Conservation (phyloP, 2,329 filamentous ascomycete genomes). For the Colletotrichum simmondsii region DNA sequence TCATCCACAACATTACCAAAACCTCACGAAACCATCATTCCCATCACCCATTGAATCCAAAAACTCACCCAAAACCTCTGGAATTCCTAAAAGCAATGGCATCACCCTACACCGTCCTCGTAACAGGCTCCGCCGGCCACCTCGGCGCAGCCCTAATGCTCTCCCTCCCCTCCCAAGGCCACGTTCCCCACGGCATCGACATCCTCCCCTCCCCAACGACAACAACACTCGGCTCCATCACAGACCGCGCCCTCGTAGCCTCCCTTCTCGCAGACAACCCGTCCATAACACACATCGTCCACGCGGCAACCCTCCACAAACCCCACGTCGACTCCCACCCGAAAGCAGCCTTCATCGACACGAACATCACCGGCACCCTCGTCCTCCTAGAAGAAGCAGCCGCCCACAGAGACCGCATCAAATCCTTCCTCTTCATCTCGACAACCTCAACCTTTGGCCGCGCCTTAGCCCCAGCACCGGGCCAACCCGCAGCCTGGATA, state of each 20-base stretch:
- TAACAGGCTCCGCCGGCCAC: conserved; percentile 59
- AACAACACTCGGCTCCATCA: conserved; percentile 48
- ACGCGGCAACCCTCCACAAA: conserved; percentile 59
- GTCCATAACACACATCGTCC: conserved; percentile 52
- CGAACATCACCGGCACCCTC: conserved; percentile 57
- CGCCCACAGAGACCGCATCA: conserved; percentile 35
- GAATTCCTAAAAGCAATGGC: not conserved
- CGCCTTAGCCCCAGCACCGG: conserved; percentile 49
- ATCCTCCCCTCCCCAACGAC: conserved; percentile 51
- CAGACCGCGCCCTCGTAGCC: conserved; percentile 46
- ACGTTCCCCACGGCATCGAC: conserved; percentile 55
- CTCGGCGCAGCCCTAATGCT: conserved; percentile 59
- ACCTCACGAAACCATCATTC: no score
- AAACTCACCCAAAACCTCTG: no score
- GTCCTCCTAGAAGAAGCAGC: conserved; percentile 53
- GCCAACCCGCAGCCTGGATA: conserved; percentile 55
- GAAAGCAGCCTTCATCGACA: conserved; percentile 55
- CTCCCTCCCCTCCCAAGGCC: conserved; percentile 49
- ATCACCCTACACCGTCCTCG: conserved; percentile 46
- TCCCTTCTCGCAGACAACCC: conserved; percentile 43
- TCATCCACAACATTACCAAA: not conserved
- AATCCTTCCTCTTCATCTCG: conserved; percentile 57
- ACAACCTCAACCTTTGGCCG: conserved; percentile 58
- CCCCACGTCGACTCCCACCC: conserved; percentile 57
- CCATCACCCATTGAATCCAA: no score